Conservation (phyloP, 2,329 filamentous ascomycete genomes). For the Amylocarpus encephaloides region DNA sequence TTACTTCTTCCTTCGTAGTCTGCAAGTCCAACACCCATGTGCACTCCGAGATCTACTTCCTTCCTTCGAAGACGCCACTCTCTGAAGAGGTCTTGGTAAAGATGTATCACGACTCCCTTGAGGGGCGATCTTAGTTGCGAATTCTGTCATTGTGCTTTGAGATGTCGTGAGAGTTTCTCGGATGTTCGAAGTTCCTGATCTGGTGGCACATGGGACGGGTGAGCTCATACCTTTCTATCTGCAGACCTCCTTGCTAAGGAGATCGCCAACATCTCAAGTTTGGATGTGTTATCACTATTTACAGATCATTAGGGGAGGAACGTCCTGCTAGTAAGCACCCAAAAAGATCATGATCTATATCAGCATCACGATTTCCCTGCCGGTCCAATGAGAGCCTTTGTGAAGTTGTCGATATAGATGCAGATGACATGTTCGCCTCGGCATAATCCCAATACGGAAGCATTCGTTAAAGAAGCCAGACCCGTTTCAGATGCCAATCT, state of each 20-base stretch:
- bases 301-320: conserved; percentile 3
- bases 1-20: conserved; percentile 9
- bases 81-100: background rate
- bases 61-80: conserved; percentile 2
- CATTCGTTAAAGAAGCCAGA: background rate
- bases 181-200: background rate
- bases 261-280: background rate
- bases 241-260: background rate
- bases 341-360: conserved; percentile 7
- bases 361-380: background rate
- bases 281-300: conserved; percentile 6
- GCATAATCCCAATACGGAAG: background rate
- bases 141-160: conserved; percentile 1
- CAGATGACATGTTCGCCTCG: conserved; percentile 3
- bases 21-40: conserved; percentile 9
- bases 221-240: conserved; percentile 4
- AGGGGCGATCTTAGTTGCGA: background rate
- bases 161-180: background rate
- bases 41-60: conserved; percentile 3
- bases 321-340: conserved; percentile 2
- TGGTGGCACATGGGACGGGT: conserved; percentile 2
- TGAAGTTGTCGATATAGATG: conserved; percentile 5
- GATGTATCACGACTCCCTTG: conserved; percentile 1
- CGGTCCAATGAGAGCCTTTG: background rate
- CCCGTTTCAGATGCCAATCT: conserved; percentile 7